A percentile compares a stretch with the other conserved stretches of the same genome.
These are phyloP conservation scores for Solanum bulbocastanum DNA, from an alignment of 257 asterid genomes.

Conservation along the genomic window DNA sequence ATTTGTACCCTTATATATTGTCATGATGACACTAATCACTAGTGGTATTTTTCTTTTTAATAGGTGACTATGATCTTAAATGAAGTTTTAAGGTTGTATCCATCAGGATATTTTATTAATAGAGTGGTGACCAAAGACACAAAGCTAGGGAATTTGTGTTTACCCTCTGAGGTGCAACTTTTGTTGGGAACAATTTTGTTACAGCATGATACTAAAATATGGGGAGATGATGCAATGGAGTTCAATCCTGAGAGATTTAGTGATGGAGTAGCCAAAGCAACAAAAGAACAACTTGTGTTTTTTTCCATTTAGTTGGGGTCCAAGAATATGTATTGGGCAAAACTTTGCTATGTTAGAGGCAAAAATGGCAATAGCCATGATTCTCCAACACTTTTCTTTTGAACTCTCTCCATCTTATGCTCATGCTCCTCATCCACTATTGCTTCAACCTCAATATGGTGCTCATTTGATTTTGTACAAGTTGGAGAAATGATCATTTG, in stretches of 20 bases:
- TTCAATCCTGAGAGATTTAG: conserved; percentile 18
- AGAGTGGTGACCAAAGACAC: not conserved
- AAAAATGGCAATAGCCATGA: not conserved
- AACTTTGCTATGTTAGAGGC: conserved; percentile 6
- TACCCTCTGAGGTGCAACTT: not conserved
- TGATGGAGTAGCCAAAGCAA: conserved; percentile 8
- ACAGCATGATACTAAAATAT: conserved; percentile 5
- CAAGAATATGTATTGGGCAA: conserved; percentile 7
- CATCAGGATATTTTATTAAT: not conserved
- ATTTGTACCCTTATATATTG: not conserved
- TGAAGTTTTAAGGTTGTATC: conserved; percentile 6
- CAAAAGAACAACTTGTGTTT: conserved; percentile 3
- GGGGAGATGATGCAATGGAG: conserved; percentile 15
- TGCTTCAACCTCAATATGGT: conserved; percentile 11
- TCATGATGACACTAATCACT: not conserved
- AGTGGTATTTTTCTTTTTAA: not conserved
- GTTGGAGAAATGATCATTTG: not conserved
- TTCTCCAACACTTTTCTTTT: not conserved
- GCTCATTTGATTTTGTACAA: conserved; percentile 12
- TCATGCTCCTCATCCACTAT: conserved; percentile 8
- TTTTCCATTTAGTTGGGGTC: conserved; percentile 14
- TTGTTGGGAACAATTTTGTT: not conserved
- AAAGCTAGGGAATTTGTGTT: not conserved
- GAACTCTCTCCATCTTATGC: conserved; percentile 8
- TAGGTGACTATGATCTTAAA: conserved; percentile 7